Percentiles rank a stretch among this genome's conserved stretches.
Conservation (phyloP, 2,329 filamentous ascomycete genomes). For the Drechslerella dactyloides region DNA sequence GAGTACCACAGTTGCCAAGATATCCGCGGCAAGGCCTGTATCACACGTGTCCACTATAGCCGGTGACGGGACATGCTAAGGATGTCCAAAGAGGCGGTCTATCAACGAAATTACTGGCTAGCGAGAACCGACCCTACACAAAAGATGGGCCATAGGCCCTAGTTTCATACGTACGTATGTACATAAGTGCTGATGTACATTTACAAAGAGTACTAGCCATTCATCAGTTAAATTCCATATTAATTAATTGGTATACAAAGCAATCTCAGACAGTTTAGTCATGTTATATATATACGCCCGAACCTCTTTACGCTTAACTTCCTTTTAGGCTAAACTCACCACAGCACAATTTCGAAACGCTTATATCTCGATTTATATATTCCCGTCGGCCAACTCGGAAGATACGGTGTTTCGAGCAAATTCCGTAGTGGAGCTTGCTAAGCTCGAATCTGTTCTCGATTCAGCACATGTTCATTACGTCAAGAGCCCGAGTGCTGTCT, state of each 20-base stretch:
- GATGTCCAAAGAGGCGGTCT: too few relatives aligned
- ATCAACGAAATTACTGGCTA: neutral
- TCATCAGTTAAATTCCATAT: too few relatives aligned
- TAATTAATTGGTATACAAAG: too few relatives aligned
- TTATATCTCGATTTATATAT: constrained; percentile 35
- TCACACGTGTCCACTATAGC: constrained; percentile 39
- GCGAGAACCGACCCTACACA: constrained; percentile 13
- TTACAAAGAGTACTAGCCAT: neutral
- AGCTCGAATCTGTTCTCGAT: too few relatives aligned
- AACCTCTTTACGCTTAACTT: neutral
- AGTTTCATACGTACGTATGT: neutral
- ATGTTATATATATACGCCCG: constrained; percentile 8
- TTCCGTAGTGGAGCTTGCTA: neutral
- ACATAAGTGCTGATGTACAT: constrained; percentile 3
- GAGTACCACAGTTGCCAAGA: neutral
- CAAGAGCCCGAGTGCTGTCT: too few relatives aligned
- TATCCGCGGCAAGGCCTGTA: constrained; percentile 10
- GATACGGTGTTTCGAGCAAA: neutral
- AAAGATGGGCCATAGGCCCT: too few relatives aligned
- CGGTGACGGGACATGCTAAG: constrained; percentile 16
- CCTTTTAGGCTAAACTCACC: constrained; percentile 36
- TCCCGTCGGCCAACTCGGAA: constrained; percentile 47
- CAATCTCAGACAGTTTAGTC: too few relatives aligned
- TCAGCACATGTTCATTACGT: too few relatives aligned
- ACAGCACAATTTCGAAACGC: constrained; percentile 20